Percentiles rank a stretch among this genome's conserved stretches.
Evolutionary conservation across 1,284 basidiomycete genomes (phyloP).

Genomic region (Meripilus lineatus): DNA sequence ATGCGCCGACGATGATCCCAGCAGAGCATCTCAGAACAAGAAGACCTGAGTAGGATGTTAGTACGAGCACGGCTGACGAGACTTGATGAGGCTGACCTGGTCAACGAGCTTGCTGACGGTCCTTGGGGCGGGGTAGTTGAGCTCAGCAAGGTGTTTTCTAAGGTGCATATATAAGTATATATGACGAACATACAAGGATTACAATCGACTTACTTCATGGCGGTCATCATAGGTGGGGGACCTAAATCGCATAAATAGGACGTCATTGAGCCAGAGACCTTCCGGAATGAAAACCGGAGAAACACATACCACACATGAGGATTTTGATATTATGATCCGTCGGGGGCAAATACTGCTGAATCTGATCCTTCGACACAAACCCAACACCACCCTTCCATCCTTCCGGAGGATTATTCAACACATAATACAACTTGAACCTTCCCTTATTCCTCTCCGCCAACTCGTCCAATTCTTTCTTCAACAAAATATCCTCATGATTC

Average conservation of each 20-base stretch:
- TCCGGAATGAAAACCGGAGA: neutral
- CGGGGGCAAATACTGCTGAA: constrained; percentile 69
- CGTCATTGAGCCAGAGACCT: constrained; percentile 2
- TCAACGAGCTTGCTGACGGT: constrained; percentile 93
- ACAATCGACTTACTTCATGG: constrained; percentile 79
- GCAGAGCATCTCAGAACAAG: constrained; percentile 48
- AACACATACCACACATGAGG: constrained; percentile 71
- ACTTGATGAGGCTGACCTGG: constrained; percentile 50
- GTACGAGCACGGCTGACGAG: constrained; percentile 1
- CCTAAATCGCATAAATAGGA: constrained; percentile 36
- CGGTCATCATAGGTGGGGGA: constrained; percentile 94
- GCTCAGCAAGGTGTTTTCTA: constrained; percentile 84
- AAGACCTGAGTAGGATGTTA: constrained; percentile 42
- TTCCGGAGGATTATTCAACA: constrained; percentile 89
- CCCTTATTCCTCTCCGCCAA: constrained; percentile 64
- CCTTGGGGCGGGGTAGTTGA: constrained; percentile 84
- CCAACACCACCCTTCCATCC: constrained; percentile 88
- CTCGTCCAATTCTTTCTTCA: constrained; percentile 82
- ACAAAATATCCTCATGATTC: constrained; percentile 81
- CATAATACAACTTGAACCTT: constrained; percentile 84
- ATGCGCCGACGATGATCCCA: too few relatives aligned
- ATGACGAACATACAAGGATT: too few relatives aligned
- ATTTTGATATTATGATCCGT: constrained; percentile 71
- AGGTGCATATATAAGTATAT: constrained; percentile 4
- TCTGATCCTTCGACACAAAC: constrained; percentile 93